A percentile compares a stretch with the other conserved stretches of the same genome.
These are phyloP conservation scores for Colletotrichum lindemuthianum DNA, from an alignment of 2,329 filamentous ascomycete species.

Conservation along the genomic window DNA sequence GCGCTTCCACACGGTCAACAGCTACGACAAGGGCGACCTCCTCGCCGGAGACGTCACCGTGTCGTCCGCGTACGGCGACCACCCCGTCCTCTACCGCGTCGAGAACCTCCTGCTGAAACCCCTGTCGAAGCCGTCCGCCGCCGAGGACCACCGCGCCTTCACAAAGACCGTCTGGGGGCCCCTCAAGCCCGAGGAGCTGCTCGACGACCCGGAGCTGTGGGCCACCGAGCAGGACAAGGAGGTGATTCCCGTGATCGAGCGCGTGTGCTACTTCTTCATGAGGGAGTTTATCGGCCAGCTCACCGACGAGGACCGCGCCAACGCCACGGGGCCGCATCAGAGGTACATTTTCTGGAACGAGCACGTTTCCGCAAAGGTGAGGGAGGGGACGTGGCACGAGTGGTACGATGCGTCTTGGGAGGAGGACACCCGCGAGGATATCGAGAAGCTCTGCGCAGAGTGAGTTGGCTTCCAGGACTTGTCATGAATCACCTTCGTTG, in stretches of 20 bases:
- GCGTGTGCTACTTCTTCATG: constrained; percentile 16
- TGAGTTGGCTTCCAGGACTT: background rate
- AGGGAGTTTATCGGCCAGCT: background rate
- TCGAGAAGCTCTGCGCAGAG: background rate
- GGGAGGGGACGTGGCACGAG: background rate
- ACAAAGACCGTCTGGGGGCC: constrained; percentile 21
- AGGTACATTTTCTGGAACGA: constrained; percentile 22
- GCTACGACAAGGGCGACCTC: no score
- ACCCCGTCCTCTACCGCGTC: no score
- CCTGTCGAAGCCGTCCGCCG: background rate
- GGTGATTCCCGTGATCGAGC: constrained; percentile 22
- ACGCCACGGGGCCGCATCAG: background rate
- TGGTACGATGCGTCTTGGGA: constrained; percentile 7
- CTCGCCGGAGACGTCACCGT: no score
- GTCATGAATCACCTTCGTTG: no score
- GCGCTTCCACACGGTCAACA: no score
- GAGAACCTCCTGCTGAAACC: no score
- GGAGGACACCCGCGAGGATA: background rate
- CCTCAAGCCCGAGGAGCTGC: background rate
- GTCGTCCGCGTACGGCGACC: no score
- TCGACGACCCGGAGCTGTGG: constrained; percentile 12
- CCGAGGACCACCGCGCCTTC: constrained; percentile 12
- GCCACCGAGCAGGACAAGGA: constrained; percentile 22
- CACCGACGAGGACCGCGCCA: constrained; percentile 7
- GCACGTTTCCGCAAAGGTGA: constrained; percentile 5